Evolutionary conservation across 345 rosid genomes (phyloP).

Genomic region (Atalantia buxifolia): DNA sequence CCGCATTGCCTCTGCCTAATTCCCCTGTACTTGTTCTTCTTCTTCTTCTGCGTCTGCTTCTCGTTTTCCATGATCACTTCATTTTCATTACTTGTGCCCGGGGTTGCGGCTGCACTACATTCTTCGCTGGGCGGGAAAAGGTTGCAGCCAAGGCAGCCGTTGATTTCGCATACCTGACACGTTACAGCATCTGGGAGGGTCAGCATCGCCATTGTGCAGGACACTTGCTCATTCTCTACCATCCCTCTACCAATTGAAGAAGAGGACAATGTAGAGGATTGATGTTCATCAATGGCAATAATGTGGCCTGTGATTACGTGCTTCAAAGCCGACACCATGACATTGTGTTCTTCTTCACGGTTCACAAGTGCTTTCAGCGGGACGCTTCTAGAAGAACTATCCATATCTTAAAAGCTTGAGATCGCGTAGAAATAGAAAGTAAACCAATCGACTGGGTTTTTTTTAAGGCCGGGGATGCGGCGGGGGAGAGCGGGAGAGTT

Average conservation of each 20-base stretch:
- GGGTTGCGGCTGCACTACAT: neutral
- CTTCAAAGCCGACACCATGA: conserved; percentile 27
- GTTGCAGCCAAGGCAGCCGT: conserved; percentile 11
- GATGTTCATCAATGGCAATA: neutral
- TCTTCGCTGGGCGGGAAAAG: conserved; percentile 3
- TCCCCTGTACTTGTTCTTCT: conserved; percentile 30
- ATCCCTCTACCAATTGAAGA: neutral
- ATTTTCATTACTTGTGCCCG: too few species aligned
- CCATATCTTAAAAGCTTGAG: neutral
- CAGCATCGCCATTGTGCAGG: neutral
- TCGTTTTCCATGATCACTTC: neutral
- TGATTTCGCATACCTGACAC: conserved; percentile 15
- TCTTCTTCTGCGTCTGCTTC: neutral
- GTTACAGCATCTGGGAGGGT: conserved; percentile 4
- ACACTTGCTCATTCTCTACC: neutral
- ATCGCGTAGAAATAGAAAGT: neutral
- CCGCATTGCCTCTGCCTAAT: conserved; percentile 40
- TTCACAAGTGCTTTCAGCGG: neutral
- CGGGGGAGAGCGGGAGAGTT: neutral
- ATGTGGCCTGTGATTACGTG: conserved; percentile 19
- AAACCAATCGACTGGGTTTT: too few species aligned
- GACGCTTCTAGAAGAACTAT: neutral
- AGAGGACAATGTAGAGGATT: neutral
- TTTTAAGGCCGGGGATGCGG: too few species aligned
- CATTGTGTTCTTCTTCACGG: conserved; percentile 13